These are phyloP conservation scores for Grigorovia humatica DNA, from an alignment of 805 yeast genomes.

Conservation along the genomic window DNA sequence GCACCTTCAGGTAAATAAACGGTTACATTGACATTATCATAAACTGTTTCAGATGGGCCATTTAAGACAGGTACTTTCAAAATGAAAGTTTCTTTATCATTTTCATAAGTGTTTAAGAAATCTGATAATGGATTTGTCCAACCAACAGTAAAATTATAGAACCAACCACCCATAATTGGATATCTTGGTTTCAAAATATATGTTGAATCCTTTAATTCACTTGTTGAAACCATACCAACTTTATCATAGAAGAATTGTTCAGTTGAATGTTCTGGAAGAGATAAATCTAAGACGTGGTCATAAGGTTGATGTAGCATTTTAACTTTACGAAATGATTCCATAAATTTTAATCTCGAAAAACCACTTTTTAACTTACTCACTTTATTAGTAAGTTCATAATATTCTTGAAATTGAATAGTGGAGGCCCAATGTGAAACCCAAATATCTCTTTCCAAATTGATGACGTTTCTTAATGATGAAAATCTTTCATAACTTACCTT, in stretches of 20 bases:
- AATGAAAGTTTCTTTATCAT: conserved; percentile 40
- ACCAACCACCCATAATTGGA: conserved; percentile 96
- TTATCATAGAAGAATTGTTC: conserved; percentile 77
- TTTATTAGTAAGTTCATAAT: conserved; percentile 65
- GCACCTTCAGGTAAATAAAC: conserved; percentile 87
- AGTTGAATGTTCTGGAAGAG: conserved; percentile 33
- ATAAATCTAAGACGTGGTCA: conserved; percentile 1
- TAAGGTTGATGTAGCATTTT: conserved; percentile 1
- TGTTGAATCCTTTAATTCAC: conserved; percentile 30
- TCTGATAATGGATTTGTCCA: conserved; percentile 59
- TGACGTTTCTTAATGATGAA: conserved; percentile 52
- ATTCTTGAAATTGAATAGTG: conserved; percentile 68
- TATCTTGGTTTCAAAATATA: conserved; percentile 71
- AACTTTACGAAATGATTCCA: conserved; percentile 23
- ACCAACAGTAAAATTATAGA: conserved; percentile 90
- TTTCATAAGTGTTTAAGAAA: conserved; percentile 36
- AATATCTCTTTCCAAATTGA: conserved; percentile 54
- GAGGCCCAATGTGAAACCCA: conserved; percentile 87
- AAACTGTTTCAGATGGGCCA: conserved; percentile 61
- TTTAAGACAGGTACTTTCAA: conserved; percentile 61
- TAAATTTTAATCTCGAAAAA: conserved; percentile 73
- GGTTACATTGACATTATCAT: conserved; percentile 48
- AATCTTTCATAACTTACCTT: conserved; percentile 55
- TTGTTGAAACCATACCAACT: conserved; percentile 89
- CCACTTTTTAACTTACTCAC: conserved; percentile 64